Percentiles rank a stretch among this genome's conserved stretches.
These are phyloP conservation scores for Trichoderma afroharzianum DNA, from an alignment of 2,329 filamentous ascomycete species.

Conservation along the genomic window DNA sequence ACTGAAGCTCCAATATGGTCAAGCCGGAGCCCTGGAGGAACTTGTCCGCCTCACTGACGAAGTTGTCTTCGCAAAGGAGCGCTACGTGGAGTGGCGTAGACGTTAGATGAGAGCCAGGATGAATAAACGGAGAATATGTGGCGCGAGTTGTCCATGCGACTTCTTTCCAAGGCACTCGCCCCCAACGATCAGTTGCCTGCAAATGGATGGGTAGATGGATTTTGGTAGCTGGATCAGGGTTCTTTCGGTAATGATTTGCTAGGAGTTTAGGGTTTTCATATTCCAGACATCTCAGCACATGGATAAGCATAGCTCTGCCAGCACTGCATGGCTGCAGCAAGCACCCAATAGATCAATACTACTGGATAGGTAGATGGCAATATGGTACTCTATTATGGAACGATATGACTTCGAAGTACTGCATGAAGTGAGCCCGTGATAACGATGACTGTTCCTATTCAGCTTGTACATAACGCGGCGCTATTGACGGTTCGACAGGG, in stretches of 20 bases:
- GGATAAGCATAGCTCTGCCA: background rate
- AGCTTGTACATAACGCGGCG: too few species aligned
- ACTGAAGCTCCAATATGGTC: background rate
- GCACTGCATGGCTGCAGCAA: background rate
- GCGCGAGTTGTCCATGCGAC: background rate
- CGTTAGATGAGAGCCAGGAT: background rate
- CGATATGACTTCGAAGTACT: too few species aligned
- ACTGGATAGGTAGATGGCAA: background rate
- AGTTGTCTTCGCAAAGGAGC: background rate
- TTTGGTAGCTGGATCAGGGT: too few species aligned
- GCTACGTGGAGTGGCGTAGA: slow-evolving; percentile 5
- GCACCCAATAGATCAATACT: background rate
- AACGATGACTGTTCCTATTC: too few species aligned
- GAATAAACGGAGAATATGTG: background rate
- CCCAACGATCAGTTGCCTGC: background rate
- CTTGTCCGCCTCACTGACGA: background rate
- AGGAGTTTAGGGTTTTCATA: background rate
- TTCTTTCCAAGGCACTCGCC: background rate
- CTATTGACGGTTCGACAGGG: too few species aligned
- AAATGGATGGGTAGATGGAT: too few species aligned
- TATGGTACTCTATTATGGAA: background rate
- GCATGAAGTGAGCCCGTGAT: too few species aligned
- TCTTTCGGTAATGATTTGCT: background rate
- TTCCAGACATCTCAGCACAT: background rate
- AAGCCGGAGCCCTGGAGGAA: background rate